A percentile compares a stretch with the other conserved stretches of the same genome.
phyloP scores from a whole-genome alignment of 805 yeast genomes.

The Naumovozyma castellii region DNA sequence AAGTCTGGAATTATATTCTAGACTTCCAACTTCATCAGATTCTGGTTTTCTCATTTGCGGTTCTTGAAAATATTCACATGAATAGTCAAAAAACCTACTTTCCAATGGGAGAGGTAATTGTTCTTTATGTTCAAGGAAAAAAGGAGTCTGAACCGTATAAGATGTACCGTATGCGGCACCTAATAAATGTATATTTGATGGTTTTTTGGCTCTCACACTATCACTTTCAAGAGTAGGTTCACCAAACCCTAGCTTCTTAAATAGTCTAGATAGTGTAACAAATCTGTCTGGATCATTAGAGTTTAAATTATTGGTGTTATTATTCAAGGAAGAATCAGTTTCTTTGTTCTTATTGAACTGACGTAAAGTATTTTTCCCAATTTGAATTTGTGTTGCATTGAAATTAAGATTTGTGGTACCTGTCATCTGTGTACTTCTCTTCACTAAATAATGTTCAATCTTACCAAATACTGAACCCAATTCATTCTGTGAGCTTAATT shows the following conservation, averaged over 20 bases:
- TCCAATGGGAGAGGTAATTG: constrained; percentile 39
- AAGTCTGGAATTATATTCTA: constrained; percentile 65
- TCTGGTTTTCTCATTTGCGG: constrained; percentile 86
- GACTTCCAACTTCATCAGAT: constrained; percentile 85
- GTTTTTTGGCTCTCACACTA: constrained; percentile 11
- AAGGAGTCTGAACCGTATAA: constrained; percentile 48
- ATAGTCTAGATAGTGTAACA: constrained; percentile 23
- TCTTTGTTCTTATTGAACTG: constrained; percentile 6
- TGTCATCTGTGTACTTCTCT: constrained; percentile 31
- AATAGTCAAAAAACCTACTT: constrained; percentile 62
- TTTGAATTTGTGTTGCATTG: constrained; percentile 27
- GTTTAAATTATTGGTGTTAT: too few species aligned
- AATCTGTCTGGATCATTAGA: neutral
- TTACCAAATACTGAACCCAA: constrained; percentile 56
- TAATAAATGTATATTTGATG: constrained; percentile 15
- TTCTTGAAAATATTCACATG: constrained; percentile 87
- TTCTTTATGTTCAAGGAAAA: constrained; percentile 32
- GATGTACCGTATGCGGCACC: constrained; percentile 34
- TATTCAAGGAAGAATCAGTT: neutral
- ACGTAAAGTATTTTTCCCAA: constrained; percentile 33
- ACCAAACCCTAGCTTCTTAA: constrained; percentile 23
- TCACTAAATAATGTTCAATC: constrained; percentile 54
- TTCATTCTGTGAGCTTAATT: constrained; percentile 42
- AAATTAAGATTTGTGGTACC: constrained; percentile 8
- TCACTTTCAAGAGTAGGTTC: constrained; percentile 8